Base-by-base conservation (phyloP, 176 grass and related monocot species). In the Metroxylon sagu region DNA sequence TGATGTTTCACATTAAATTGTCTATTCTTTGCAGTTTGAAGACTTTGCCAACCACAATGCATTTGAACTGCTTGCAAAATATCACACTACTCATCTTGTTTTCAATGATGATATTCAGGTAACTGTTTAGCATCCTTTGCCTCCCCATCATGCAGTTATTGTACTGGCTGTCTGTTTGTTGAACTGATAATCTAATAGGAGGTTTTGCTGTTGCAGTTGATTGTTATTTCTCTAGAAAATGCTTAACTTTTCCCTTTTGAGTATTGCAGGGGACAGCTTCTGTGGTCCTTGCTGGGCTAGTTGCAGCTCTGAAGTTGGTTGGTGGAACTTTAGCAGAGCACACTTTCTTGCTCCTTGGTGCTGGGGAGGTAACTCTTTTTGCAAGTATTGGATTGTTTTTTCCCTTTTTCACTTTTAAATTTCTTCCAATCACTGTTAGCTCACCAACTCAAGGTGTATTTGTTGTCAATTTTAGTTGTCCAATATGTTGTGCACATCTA, bases 51-150 rank as follows among this genome's bases (percentile, higher is more conserved):
- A 96, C 55, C 83, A 96, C 62, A 90, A 96, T 70, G 91, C 91
- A 28, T 90, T 96, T 79, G 71, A 74, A 31, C 87, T 90, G 79
- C 91, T 96, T 19, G 61, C 79, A 16, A 96, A 86, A 62, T 96
- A 96, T 74, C 70, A 48, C 64, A 71, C 52, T 25, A 90, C 76
- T 14, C 86, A 96, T 81, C 91, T 96, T 53, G 86, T 90, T 29
- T 96, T 95, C 73, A 96, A 90, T 74, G 91, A 96, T 82, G 91
- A 96, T 73, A 96, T 95, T 72, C 91, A 95, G 91, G 91, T 95
- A 72, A 19, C 21, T 19, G 18, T 8, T 16, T 56, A 67, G 27
- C 16, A 25, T 39, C 6, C 16, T 43, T 64, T 29, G 14, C 28
- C 28, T 29, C 5, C 16, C 5, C 8, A 39, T 39, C 7, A 2